Evolutionary conservation across 2,329 filamentous ascomycete genomes (phyloP), one percentile per base, ranked within the genome.

Genomic region (Cryphonectria carpinicola): DNA sequence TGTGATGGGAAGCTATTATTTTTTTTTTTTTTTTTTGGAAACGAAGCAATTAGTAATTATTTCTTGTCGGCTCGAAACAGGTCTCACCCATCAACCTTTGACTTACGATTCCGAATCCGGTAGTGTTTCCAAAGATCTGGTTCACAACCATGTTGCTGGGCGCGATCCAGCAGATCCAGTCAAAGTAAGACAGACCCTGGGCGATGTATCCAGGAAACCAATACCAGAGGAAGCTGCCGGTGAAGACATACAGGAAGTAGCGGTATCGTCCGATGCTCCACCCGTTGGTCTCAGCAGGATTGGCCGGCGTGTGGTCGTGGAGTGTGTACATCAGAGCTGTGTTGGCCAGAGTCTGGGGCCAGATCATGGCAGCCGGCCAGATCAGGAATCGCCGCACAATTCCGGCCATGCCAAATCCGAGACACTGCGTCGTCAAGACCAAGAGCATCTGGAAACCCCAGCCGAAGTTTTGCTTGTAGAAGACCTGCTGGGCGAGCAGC

Each of bases 301-400:
- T 84, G 0, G 86, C 83, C 41, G 81, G 78, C 19, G 82, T 82
- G 74, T 87, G 86, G 74, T 92, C 89, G 77, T 93, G 90, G 61
- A 93, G 83, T 2, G 89, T 87, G 76, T 89, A 86, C 77, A 92
- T 90, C 39, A 92, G 83, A 1, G 88, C 84, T 52, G 86, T 84
- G 76, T 89, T 91, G 76, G 90, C 87, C 56, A 89, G 80, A 35
- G 87, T 84, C 43, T 85, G 83, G 1, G 89, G 89, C 88, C 89
- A 91, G 69, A 91, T 87, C 88, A 90, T 90, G 67, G 87, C 84
- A 3, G 89, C 87, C 1, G 87, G 89, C 79, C 82, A 86, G 49
- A 89, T 84, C 54, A 91, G 82, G 79, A 88, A 90, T 43, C 87
- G 84, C n/a, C 88, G 83, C 41, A 84, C 82, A 70, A 91, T 77